Conservation (phyloP, 176 grass and related monocot genomes). For the Avena sativa region DNA sequence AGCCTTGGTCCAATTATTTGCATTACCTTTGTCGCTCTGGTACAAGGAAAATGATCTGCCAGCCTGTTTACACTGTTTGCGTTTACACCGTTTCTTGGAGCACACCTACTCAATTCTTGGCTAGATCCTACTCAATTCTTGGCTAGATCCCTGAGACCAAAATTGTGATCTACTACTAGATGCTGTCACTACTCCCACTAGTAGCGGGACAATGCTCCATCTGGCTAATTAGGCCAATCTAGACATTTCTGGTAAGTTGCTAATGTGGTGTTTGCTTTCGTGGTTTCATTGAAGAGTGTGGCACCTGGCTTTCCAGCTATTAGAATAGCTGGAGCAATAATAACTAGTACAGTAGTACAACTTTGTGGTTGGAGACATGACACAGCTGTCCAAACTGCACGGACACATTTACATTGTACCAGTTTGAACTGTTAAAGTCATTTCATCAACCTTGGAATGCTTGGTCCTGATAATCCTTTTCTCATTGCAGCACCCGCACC, state of each 20-base stretch:
- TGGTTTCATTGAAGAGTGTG: not conserved
- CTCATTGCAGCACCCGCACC: conserved; percentile 35
- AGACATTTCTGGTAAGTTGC: not conserved
- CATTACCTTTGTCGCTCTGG: not conserved
- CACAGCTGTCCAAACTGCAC: not conserved
- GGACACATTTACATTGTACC: not conserved
- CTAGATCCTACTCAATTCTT: not conserved
- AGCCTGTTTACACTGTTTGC: not conserved
- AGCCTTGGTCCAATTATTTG: not conserved
- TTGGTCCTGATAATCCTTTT: not conserved
- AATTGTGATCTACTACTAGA: conserved; percentile 5
- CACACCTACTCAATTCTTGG: not conserved
- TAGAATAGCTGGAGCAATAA: not conserved
- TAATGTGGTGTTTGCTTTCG: not conserved
- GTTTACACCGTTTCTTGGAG: not conserved
- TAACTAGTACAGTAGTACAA: not conserved
- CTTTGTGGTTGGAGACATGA: not conserved
- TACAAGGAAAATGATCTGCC: not conserved
- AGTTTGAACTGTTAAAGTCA: not conserved
- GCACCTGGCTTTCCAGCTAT: not conserved
- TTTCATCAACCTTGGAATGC: not conserved
- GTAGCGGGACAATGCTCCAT: not conserved
- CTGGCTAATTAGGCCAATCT: not conserved
- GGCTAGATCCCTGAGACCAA: not conserved
- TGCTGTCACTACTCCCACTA: not conserved